Evolutionary conservation across 2,329 filamentous ascomycete genomes (phyloP), one percentile per base, ranked within the genome.

Genomic region (Nakataea oryzae): DNA sequence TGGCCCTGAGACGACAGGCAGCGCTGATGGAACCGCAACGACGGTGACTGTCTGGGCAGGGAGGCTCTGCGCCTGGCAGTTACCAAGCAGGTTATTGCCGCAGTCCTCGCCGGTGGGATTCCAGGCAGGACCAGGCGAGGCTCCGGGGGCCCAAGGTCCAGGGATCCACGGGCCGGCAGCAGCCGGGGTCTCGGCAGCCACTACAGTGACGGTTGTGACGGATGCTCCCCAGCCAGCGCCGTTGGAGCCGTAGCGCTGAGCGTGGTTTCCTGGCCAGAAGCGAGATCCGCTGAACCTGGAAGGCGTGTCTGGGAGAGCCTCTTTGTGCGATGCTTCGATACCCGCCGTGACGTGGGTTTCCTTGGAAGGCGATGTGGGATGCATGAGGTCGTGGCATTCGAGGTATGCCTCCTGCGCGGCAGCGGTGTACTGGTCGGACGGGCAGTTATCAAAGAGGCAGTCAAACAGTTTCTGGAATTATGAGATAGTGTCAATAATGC

Each of bases 401-500:
- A 58, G 32, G 56, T 54, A 14, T 8, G 32, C 50, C 14, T 50
- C 13, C 47, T 54, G 58, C 17, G 58, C 32, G 6, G 62, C 62
- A 28, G 59, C 13, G 5, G 32, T 55, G 55, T 63, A 63, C 17
- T 24, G 27, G 11, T 54, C 29, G 11, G 54, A 55, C 2, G 32
- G 54, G 27, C 62, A 63, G 55, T 27, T 58, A n/a, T 63, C 32
- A 13, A 54, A 61, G 21, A 63, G 54, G 26, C 62, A 63, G 50
- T 57, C 28, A 24, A 60, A 54, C 21, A 61, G 55, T 17, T 55
- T 32, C 55, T 63, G n/a, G n/a, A 14, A 21, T 11, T 12, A 29
- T 54, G 5, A 26, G 28, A 41, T 29, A 7, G 27, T 24, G 13
- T 9, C 34, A 54, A 26, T 50, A 13, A 17, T 9, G 7, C 24